A percentile compares a stretch with the other conserved stretches of the same genome.
Conservation (phyloP, 208 protist species). For the Sergeia podlipaevii region DNA sequence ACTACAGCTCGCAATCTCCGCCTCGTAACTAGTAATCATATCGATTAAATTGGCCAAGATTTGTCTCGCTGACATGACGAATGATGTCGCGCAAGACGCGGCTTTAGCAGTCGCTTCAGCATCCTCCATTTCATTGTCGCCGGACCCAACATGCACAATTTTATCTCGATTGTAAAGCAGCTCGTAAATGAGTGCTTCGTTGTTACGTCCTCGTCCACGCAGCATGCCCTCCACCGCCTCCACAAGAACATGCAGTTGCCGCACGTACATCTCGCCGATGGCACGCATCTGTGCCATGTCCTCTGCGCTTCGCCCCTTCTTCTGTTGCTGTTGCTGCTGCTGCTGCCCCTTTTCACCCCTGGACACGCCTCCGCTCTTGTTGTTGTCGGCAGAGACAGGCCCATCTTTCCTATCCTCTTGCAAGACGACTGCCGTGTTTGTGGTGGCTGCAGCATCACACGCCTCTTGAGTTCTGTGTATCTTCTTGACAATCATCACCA, state of each 20-base stretch:
- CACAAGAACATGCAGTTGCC: conserved; percentile 41
- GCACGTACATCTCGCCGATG: conserved; percentile 46
- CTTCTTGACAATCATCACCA: conserved; percentile 47
- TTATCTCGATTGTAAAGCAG: conserved; percentile 50
- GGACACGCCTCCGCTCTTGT: background rate
- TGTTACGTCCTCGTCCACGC: conserved; percentile 34
- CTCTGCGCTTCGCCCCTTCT: background rate
- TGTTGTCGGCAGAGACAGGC: too few relatives aligned
- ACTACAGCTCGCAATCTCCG: conserved; percentile 33
- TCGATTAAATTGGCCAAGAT: conserved; percentile 16
- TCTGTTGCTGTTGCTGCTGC: background rate
- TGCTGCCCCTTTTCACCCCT: conserved; percentile 2
- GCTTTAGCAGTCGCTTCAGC: too few relatives aligned
- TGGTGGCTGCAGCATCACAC: background rate
- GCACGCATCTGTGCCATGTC: conserved; percentile 8
- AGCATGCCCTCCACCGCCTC: conserved; percentile 64
- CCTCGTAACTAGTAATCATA: conserved; percentile 39
- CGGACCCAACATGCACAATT: conserved; percentile 10
- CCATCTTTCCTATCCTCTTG: too few relatives aligned
- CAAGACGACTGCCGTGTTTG: background rate
- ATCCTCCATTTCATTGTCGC: too few relatives aligned
- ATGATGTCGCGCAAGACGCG: too few relatives aligned
- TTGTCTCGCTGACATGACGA: conserved; percentile 10
- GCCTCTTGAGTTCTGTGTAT: conserved; percentile 23
- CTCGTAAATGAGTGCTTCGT: conserved; percentile 77